These are phyloP conservation scores for Wickerhamiella occidentalis DNA, from an alignment of 805 yeast species.

Conservation along the genomic window DNA sequence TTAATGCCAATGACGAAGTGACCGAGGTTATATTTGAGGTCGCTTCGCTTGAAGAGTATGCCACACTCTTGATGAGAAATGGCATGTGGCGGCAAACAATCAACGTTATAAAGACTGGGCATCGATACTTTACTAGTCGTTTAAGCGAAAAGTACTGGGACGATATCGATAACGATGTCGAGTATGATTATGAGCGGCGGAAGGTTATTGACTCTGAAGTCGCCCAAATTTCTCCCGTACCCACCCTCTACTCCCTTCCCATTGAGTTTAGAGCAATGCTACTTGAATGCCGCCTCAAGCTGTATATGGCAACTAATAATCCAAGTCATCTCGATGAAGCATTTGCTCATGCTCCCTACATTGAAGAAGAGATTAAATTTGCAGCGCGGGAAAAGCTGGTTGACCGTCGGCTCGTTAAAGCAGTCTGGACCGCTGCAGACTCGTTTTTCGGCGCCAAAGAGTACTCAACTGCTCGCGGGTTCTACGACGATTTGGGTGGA, in stretches of 20 bases:
- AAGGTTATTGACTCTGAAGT: slow-evolving; percentile 10
- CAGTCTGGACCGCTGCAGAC: slow-evolving; percentile 64
- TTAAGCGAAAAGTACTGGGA: slow-evolving; percentile 57
- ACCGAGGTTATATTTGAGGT: not conserved
- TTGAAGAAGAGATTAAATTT: slow-evolving; percentile 39
- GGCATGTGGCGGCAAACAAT: slow-evolving; percentile 34
- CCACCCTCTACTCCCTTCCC: slow-evolving; percentile 42
- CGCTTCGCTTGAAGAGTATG: slow-evolving; percentile 4
- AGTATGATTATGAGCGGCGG: slow-evolving; percentile 61
- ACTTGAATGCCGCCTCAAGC: slow-evolving; percentile 58
- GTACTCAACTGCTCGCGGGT: slow-evolving; percentile 64
- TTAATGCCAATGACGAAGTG: not conserved
- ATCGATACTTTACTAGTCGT: slow-evolving; percentile 75
- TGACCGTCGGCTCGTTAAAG: slow-evolving; percentile 32
- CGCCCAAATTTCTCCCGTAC: not conserved
- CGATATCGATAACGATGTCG: slow-evolving; percentile 54
- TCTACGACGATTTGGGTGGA: slow-evolving; percentile 42
- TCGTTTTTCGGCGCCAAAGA: slow-evolving; percentile 57
- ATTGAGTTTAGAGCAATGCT: slow-evolving; percentile 77
- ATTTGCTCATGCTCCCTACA: slow-evolving; percentile 47
- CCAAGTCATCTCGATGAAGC: slow-evolving; percentile 51
- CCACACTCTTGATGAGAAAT: not conserved
- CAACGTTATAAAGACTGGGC: slow-evolving; percentile 49
- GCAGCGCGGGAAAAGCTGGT: slow-evolving; percentile 40
- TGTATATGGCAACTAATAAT: slow-evolving; percentile 28